Percentiles rank a stretch among this genome's conserved stretches.
Evolutionary conservation across 208 protist species (phyloP).

Genomic region (Crithidia mellificae): DNA sequence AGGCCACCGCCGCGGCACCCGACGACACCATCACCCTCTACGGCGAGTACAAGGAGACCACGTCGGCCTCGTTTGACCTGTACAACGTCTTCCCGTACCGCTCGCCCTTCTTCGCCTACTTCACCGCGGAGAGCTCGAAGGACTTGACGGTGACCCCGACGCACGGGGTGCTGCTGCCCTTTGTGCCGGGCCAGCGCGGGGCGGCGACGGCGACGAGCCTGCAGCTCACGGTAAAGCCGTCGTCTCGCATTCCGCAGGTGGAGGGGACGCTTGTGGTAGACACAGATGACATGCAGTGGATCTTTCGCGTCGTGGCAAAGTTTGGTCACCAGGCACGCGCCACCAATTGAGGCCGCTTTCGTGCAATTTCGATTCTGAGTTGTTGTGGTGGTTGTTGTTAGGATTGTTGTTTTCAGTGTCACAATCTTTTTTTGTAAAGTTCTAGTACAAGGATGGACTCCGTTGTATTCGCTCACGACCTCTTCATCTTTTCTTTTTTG

Average conservation of each 20-base stretch:
- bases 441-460: too few relatives aligned
- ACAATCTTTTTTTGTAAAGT: too few relatives aligned
- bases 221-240: conserved; percentile 59
- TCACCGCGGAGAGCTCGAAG: conserved; percentile 81
- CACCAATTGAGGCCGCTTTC: conserved; percentile 11
- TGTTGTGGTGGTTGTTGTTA: too few relatives aligned
- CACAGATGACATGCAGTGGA: conserved; percentile 94
- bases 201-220: conserved; percentile 42
- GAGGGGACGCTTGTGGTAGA: conserved; percentile 87
- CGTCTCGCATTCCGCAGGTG: conserved; percentile 67
- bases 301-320: conserved; percentile 81
- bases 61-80: conserved; percentile 76
- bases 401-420: too few relatives aligned
- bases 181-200: conserved; percentile 55
- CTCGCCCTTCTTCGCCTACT: conserved; percentile 86
- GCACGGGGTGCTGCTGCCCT: conserved; percentile 78
- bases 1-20: conserved; percentile 66
- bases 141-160: conserved; percentile 77
- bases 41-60: conserved; percentile 52
- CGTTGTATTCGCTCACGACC: too few relatives aligned
- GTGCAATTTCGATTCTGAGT: too few relatives aligned
- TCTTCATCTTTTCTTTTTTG: too few relatives aligned
- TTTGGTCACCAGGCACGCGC: conserved; percentile 32
- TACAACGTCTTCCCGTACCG: conserved; percentile 87
- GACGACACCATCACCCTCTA: conserved; percentile 88